A percentile compares a stretch with the other conserved stretches of the same genome.
phyloP scores from a whole-genome alignment of 164 flowering plant species.

The Tetracentron sinense region DNA sequence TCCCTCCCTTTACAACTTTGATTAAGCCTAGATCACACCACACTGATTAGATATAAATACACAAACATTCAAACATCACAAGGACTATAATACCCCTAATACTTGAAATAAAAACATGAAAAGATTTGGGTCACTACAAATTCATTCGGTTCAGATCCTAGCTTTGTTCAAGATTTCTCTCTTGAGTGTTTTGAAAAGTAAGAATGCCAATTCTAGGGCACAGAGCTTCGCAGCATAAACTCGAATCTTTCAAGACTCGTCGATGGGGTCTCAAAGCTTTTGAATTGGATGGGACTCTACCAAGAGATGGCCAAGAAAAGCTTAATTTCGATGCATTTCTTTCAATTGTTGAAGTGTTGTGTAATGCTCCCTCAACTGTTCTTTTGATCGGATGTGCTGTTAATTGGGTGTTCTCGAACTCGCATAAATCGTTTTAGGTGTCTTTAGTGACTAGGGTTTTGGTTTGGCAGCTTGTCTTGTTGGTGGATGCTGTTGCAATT shows the following conservation, averaged over 20 bases:
- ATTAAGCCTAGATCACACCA: no score
- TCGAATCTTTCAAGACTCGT: not conserved
- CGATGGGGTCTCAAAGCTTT: conserved; percentile 12
- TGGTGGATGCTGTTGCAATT: conserved; percentile 36
- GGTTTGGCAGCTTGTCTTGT: conserved; percentile 31
- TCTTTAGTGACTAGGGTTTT: conserved; percentile 31
- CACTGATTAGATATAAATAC: no score
- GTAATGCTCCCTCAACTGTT: conserved; percentile 46
- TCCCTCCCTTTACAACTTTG: no score
- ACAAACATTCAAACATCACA: no score
- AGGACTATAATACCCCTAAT: no score
- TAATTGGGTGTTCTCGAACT: conserved; percentile 29
- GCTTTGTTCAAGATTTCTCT: no score
- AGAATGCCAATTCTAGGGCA: conserved; percentile 4
- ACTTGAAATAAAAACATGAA: no score
- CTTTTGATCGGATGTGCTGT: conserved; percentile 42
- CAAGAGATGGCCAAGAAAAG: conserved; percentile 6
- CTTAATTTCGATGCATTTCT: conserved; percentile 49
- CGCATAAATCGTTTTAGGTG: conserved; percentile 26
- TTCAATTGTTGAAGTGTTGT: conserved; percentile 45
- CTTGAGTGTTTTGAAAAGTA: no score
- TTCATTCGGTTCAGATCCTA: no score
- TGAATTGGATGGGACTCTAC: conserved; percentile 18
- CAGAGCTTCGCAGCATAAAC: not conserved
- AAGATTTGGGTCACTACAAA: no score